Base-by-base conservation (phyloP, 331 rosid species). In the Cydonia oblonga region DNA sequence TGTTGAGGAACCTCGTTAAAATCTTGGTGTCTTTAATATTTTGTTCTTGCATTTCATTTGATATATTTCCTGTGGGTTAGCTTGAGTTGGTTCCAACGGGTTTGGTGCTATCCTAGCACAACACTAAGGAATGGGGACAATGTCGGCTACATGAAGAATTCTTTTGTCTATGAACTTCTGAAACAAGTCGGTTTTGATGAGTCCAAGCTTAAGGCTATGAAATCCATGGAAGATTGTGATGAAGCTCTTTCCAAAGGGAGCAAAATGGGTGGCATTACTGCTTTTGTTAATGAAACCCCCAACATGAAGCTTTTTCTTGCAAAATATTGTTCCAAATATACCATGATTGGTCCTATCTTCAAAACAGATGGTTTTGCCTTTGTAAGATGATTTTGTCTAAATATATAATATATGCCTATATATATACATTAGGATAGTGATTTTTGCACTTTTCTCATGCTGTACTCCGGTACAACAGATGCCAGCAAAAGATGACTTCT, bases 271-370 rank as follows among this genome's bases (percentile, higher is more conserved):
- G 86, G 90, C 9, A 80, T 89, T 53, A 82, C 73, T 59, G 90
- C 86, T 60, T 80, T 84, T 2, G 68, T 90, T 60, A 83, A 84
- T 23, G 96, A 87, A 84, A 74, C 61, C 23, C 87, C 92, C 2
- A 79, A 75, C 13, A 69, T 81, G 51, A 84, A 71, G 72, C 71
- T 30, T 26, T 64, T 89, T 58, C 62, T 84, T 52, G 82, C 79
- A 63, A 65, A 24, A 32, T 70, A 80, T 18, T 85, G 90, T 75
- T 79, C 86, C 73, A 80, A 84, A 4, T 90, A 81, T 28, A 28
- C 82, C 59, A 80, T 75, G 76, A 64, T 77, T 44, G 87, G 72
- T 23, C 82, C 90, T 0, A 80, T 5, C 12, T 62, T 78, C 32
- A 75, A 18, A 75, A 35, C 72, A 0, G 32, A 35, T 65, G 78